These are phyloP conservation scores for Cytidiella melzeri DNA, from an alignment of 768 basidiomycete species.

Conservation along the genomic window DNA sequence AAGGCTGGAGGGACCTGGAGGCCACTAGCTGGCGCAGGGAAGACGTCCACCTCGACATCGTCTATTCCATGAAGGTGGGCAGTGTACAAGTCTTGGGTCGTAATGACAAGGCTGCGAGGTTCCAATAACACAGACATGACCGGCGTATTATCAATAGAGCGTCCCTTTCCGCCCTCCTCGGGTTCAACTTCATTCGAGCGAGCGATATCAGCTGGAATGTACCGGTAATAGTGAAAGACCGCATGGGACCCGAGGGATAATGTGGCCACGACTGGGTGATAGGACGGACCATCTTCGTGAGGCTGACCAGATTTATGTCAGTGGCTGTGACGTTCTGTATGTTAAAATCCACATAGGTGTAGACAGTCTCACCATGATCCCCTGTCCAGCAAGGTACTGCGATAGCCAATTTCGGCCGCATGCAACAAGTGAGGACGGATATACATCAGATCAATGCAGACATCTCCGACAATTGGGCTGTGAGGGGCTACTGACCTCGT, in stretches of 20 bases:
- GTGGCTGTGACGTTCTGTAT: too few species aligned
- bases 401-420: too few species aligned
- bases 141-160: slow-evolving; percentile 57
- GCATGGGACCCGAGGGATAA: slow-evolving; percentile 81
- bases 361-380: slow-evolving; percentile 71
- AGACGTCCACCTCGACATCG: slow-evolving; percentile 43
- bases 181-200: slow-evolving; percentile 4
- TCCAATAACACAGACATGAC: slow-evolving; percentile 73
- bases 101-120: slow-evolving; percentile 80
- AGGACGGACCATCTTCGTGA: slow-evolving; percentile 89
- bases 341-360: too few species aligned
- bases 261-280: slow-evolving; percentile 86
- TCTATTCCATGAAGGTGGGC: slow-evolving; percentile 80
- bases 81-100: slow-evolving; percentile 61
- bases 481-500: slow-evolving; percentile 49
- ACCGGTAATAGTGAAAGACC: slow-evolving; percentile 78
- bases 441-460: slow-evolving; percentile 9
- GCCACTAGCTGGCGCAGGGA: slow-evolving; percentile 23
- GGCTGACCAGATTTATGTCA: slow-evolving; percentile 62
- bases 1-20: slow-evolving; percentile 15
- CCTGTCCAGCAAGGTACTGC: slow-evolving; percentile 86
- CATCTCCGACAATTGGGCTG: slow-evolving; percentile 5
- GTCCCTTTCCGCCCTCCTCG: slow-evolving; percentile 30
- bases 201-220: slow-evolving; percentile 29
- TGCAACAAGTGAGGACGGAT: slow-evolving; percentile 1